phyloP scores from a whole-genome alignment of 805 yeast genomes.

The Wickerhamomyces xylosicus region DNA sequence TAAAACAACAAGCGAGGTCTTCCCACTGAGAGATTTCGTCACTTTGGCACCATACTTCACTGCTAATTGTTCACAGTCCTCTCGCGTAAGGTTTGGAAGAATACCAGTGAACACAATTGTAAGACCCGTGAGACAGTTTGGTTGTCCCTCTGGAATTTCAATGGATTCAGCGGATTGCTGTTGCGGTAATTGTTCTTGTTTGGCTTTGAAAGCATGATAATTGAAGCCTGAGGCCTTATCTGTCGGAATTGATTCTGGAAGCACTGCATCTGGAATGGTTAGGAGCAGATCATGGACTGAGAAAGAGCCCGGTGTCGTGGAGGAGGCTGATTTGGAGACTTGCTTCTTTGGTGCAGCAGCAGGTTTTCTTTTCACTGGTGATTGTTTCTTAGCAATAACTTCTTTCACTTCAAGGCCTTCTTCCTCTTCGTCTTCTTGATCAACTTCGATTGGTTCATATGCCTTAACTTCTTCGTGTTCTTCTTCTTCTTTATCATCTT shows the following conservation, averaged over 20 bases:
- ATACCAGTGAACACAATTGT: slow-evolving; percentile 92
- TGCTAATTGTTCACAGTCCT: slow-evolving; percentile 65
- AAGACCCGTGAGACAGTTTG: slow-evolving; percentile 79
- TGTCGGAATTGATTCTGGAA: slow-evolving; percentile 38
- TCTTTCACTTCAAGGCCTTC: slow-evolving; percentile 10
- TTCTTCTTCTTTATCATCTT: neutral
- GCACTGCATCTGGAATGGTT: slow-evolving; percentile 64
- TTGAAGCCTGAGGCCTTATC: slow-evolving; percentile 41
- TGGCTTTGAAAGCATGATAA: slow-evolving; percentile 46
- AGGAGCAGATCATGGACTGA: slow-evolving; percentile 48
- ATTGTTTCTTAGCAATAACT: slow-evolving; percentile 1
- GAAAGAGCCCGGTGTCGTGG: neutral
- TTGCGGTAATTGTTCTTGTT: slow-evolving; percentile 23
- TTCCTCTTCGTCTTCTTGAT: slow-evolving; percentile 9
- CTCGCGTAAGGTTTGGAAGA: slow-evolving; percentile 70
- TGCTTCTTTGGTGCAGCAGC: slow-evolving; percentile 2
- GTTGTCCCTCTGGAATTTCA: slow-evolving; percentile 71
- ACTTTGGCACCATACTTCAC: slow-evolving; percentile 87
- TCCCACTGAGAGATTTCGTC: slow-evolving; percentile 74
- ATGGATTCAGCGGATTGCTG: slow-evolving; percentile 22
- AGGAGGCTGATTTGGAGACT: neutral
- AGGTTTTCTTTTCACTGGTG: slow-evolving; percentile 1
- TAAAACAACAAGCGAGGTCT: slow-evolving; percentile 79
- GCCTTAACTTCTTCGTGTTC: neutral
- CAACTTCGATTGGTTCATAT: slow-evolving; percentile 9